Evolutionary conservation across 768 basidiomycete genomes (phyloP).

Genomic region (Collybia sordida): DNA sequence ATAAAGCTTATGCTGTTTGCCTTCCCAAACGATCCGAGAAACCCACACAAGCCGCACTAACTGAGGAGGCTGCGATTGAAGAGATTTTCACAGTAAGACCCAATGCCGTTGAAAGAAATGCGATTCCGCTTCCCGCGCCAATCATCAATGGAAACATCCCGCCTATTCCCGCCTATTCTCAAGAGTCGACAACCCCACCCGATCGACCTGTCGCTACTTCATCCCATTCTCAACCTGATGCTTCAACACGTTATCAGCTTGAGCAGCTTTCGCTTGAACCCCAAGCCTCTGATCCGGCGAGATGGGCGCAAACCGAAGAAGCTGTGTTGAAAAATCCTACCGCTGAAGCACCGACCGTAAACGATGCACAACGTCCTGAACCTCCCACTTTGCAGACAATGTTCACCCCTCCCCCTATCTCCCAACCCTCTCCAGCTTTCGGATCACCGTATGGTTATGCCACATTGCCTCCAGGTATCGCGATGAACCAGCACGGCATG

Average conservation of each 20-base stretch:
- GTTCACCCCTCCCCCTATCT: conserved; percentile 36
- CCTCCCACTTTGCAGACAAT: conserved; percentile 41
- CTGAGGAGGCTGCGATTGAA: conserved; percentile 42
- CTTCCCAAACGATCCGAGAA: conserved; percentile 45
- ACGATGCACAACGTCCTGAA: conserved; percentile 28
- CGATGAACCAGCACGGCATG: conserved; percentile 71
- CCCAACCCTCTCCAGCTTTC: conserved; percentile 55
- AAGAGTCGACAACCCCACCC: conserved; percentile 16
- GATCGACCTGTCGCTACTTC: conserved; percentile 17
- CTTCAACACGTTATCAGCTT: conserved; percentile 34
- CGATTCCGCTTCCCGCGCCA: conserved; percentile 26
- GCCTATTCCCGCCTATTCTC: background rate
- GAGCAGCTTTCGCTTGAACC: conserved; percentile 38
- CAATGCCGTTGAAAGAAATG: conserved; percentile 38
- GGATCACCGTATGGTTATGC: conserved; percentile 68
- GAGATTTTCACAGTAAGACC: conserved; percentile 62
- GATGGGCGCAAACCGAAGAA: conserved; percentile 44
- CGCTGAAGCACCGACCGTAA: conserved; percentile 18
- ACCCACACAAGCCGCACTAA: conserved; percentile 29
- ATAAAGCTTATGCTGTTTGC: conserved; percentile 51
- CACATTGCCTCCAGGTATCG: conserved; percentile 73
- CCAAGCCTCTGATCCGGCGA: conserved; percentile 30
- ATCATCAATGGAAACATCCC: conserved; percentile 11
- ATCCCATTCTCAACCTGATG: conserved; percentile 25
- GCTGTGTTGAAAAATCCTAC: conserved; percentile 43